Evolutionary conservation across 1,284 basidiomycete genomes (phyloP).

Genomic region (Ceratobasidium sp.): DNA sequence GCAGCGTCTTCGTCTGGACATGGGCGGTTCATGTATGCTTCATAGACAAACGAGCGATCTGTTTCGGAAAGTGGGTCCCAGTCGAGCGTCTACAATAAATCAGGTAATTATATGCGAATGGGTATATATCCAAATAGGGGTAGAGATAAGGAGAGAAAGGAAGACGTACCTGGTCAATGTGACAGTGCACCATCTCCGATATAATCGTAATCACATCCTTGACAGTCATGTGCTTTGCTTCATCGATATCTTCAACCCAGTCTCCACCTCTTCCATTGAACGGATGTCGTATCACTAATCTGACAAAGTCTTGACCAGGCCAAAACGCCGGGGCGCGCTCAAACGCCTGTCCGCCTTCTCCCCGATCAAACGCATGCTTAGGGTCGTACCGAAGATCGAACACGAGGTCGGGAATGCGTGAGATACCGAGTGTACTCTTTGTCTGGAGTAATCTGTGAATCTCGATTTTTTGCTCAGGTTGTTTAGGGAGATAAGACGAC

Average conservation of each 20-base stretch:
- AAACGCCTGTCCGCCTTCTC: not conserved
- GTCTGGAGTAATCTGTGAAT: slow-evolving; percentile 25
- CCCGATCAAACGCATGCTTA: slow-evolving; percentile 24
- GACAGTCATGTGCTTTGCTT: slow-evolving; percentile 25
- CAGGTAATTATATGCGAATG: no score
- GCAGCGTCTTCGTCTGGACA: slow-evolving; percentile 18
- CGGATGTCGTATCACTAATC: slow-evolving; percentile 32
- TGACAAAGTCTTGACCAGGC: slow-evolving; percentile 18
- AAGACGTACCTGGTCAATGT: slow-evolving; percentile 30
- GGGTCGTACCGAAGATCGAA: slow-evolving; percentile 34
- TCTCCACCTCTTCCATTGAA: slow-evolving; percentile 19
- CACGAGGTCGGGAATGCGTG: slow-evolving; percentile 27
- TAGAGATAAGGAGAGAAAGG: not conserved
- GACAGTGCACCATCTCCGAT: slow-evolving; percentile 27
- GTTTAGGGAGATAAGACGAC: not conserved
- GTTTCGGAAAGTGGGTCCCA: slow-evolving; percentile 25
- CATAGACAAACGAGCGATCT: slow-evolving; percentile 25
- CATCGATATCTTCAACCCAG: slow-evolving; percentile 28
- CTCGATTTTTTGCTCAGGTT: slow-evolving; percentile 22
- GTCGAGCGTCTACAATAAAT: slow-evolving; percentile 18
- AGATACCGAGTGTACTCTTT: slow-evolving; percentile 22
- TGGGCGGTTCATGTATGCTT: slow-evolving; percentile 21
- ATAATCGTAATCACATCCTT: slow-evolving; percentile 18
- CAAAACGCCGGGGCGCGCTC: slow-evolving; percentile 15
- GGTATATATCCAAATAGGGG: no score